Percentiles rank a stretch among this genome's conserved stretches.
Conservation (phyloP, 1,139 yeast genomes). For the Pichia sp. region DNA sequence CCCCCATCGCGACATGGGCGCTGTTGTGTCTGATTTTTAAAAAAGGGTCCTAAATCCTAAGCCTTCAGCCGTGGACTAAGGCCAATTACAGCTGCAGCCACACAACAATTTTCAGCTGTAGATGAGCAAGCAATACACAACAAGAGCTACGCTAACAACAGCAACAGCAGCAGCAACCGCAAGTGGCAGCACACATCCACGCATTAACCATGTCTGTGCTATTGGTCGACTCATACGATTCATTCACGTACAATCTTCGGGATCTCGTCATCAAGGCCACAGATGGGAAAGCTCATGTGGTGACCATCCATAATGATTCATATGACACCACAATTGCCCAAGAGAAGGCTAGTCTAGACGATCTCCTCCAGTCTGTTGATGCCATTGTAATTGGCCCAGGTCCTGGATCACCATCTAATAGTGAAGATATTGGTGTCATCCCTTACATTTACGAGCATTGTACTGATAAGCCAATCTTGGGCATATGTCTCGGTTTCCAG, state of each 20-base stretch:
- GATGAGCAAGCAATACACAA: no score
- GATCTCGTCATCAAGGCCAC: slow-evolving; percentile 53
- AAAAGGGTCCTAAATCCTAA: no score
- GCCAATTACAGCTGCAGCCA: no score
- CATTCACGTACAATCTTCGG: slow-evolving; percentile 80
- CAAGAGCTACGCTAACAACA: no score
- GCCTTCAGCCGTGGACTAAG: no score
- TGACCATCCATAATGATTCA: slow-evolving; percentile 70
- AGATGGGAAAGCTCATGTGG: slow-evolving; percentile 46
- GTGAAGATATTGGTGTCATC: slow-evolving; percentile 71
- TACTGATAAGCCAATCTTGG: slow-evolving; percentile 60
- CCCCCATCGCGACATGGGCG: no score
- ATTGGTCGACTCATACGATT: slow-evolving; percentile 88
- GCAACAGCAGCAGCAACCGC: no score
- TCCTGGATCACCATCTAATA: slow-evolving; percentile 76
- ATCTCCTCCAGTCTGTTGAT: slow-evolving; percentile 46
- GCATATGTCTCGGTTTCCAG: slow-evolving; percentile 93
- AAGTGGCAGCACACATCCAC: no score
- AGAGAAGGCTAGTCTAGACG: slow-evolving; percentile 28
- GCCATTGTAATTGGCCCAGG: slow-evolving; percentile 94
- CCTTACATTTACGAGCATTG: slow-evolving; percentile 39
- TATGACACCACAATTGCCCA: slow-evolving; percentile 32
- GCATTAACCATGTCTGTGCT: slow-evolving; percentile 52
- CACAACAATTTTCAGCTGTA: no score
- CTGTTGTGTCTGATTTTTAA: no score